Conservation (phyloP, 306 rosid genomes). For the Citrullus amarus region DNA sequence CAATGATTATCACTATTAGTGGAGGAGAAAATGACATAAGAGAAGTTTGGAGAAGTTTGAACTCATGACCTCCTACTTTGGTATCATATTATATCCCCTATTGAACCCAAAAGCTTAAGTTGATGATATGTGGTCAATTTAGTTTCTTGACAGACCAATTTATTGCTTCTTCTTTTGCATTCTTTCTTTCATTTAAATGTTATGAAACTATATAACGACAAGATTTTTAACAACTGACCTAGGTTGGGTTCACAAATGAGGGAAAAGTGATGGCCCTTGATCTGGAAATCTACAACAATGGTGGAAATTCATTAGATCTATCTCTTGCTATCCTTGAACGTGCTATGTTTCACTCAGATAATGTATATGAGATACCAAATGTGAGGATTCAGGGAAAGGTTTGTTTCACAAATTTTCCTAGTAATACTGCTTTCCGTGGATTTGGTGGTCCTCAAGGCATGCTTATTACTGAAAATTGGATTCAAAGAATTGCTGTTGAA, state of each 20-base stretch:
- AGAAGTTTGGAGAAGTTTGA: background rate
- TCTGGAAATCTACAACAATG: conserved; percentile 81
- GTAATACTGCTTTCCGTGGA: conserved; percentile 94
- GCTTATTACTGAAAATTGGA: conserved; percentile 91
- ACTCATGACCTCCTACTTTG: background rate
- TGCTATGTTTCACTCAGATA: conserved; percentile 91
- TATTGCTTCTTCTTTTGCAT: background rate
- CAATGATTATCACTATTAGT: background rate
- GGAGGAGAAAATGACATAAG: background rate
- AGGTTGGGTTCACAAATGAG: conserved; percentile 93
- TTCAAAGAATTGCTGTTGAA: conserved; percentile 72
- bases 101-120: background rate
- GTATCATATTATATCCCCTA: background rate
- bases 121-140: background rate
- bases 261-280: conserved; percentile 83
- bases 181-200: background rate
- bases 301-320: conserved; percentile 79
- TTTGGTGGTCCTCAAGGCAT: conserved; percentile 99
- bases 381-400: conserved; percentile 66
- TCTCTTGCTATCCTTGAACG: conserved; percentile 87
- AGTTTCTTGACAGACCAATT: background rate
- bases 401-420: conserved; percentile 79
- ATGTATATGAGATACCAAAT: conserved; percentile 93
- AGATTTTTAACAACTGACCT: conserved; percentile 8
- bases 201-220: conserved; percentile 6